These are phyloP conservation scores for Sporisorium reilianum DNA, from an alignment of 1,284 basidiomycete species.

Conservation along the genomic window DNA sequence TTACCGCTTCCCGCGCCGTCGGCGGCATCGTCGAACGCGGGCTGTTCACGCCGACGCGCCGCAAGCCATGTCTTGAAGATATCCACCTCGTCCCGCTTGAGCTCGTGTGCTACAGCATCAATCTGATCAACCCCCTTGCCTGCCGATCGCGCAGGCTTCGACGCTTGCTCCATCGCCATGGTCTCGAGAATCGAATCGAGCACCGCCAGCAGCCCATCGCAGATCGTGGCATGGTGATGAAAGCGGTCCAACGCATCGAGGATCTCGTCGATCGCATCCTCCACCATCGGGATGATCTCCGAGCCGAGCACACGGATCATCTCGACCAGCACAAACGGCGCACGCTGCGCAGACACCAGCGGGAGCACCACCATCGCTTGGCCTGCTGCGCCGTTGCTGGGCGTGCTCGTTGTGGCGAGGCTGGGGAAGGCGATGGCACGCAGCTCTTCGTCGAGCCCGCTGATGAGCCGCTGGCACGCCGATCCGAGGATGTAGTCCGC, in stretches of 20 bases:
- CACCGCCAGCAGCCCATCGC: conserved; percentile 59
- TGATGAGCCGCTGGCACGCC: conserved; percentile 59
- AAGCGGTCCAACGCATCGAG: conserved; percentile 66
- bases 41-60: conserved; percentile 2
- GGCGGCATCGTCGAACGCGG: conserved; percentile 3
- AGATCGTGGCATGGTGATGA: conserved; percentile 56
- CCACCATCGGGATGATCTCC: conserved; percentile 61
- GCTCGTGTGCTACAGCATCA: neutral
- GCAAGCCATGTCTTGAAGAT: conserved; percentile 21
- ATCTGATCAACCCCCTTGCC: neutral
- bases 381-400: neutral
- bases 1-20: neutral
- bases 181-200: conserved; percentile 57
- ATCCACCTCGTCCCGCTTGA: conserved; percentile 11
- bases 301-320: conserved; percentile 63
- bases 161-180: conserved; percentile 41
- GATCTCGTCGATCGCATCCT: conserved; percentile 68
- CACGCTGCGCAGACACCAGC: conserved; percentile 56
- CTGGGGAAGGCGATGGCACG: conserved; percentile 20
- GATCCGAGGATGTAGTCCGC: conserved; percentile 66
- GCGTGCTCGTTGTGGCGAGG: too few relatives aligned
- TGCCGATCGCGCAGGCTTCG: neutral
- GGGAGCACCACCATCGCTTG: conserved; percentile 23
- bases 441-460: conserved; percentile 47
- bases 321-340: conserved; percentile 67